phyloP scores from a whole-genome alignment of 2,329 filamentous ascomycete genomes.

The Thielaviopsis euricoi region DNA sequence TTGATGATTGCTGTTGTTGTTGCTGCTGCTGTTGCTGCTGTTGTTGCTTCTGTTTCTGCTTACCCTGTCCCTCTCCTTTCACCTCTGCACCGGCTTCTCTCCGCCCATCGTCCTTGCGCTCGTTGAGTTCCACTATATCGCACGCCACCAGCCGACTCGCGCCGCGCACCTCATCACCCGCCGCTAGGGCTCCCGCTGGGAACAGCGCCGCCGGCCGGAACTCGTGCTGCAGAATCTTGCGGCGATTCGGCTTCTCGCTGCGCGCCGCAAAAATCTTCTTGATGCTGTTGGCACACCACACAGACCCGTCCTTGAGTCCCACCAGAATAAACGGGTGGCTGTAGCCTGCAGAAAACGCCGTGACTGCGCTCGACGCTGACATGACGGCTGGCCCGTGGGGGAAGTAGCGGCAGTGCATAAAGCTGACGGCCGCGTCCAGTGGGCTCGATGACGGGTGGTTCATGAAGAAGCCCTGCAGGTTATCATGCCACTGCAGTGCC shows the following conservation, averaged over 20 bases:
- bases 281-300: constrained; percentile 32
- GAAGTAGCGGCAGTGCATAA: constrained; percentile 35
- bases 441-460: constrained; percentile 36
- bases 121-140: constrained; percentile 32
- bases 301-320: constrained; percentile 36
- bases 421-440: constrained; percentile 34
- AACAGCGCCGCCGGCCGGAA: constrained; percentile 24
- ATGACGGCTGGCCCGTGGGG: constrained; percentile 35
- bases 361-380: constrained; percentile 32
- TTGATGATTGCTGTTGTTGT: constrained; percentile 14
- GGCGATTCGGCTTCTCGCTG: constrained; percentile 23
- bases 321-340: constrained; percentile 37
- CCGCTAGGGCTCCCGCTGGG: background rate
- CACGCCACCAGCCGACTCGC: constrained; percentile 34
- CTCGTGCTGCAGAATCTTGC: constrained; percentile 37
- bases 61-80: constrained; percentile 19
- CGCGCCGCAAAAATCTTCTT: constrained; percentile 26
- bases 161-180: constrained; percentile 20
- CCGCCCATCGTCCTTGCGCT: constrained; percentile 15
- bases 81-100: constrained; percentile 14
- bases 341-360: constrained; percentile 31
- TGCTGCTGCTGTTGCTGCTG: constrained; percentile 7
- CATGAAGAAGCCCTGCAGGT: constrained; percentile 37
- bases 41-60: constrained; percentile 9
- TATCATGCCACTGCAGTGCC: constrained; percentile 37